Evolutionary conservation across 805 yeast species (phyloP), one percentile per base, ranked within the genome.

Genomic region (Kazachstania viticola): DNA sequence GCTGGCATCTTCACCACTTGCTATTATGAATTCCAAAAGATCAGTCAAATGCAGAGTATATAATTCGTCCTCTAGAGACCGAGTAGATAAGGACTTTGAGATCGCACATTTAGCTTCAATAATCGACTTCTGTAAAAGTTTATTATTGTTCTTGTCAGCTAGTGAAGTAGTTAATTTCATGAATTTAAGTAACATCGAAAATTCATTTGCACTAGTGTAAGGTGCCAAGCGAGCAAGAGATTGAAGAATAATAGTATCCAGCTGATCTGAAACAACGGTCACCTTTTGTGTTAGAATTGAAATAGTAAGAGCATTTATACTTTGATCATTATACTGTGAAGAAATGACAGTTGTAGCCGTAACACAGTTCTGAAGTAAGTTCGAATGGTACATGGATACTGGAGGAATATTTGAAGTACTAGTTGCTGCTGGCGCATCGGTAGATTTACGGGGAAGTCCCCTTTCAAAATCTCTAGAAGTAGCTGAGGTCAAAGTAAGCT

Each of bases 201-300:
- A 78, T 45, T 83, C 94, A 30, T 75, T 66, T 36, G 71, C 74
- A 4, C 76, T 69, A 37, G 79, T 67, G 28, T 55, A 63, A 2
- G 75, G 70, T 4, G 83, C 76, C 42, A 84, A 66, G 8, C 66
- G 63, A 1, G 78, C 69, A 25, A 82, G 61, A 0, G 85, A 87
- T 24, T 66, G 60, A 17, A 82, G 56, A 25, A 82, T 66, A 19
- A 68, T 51, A 2, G 61, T 57, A 25, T 79, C 80, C 28, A 75
- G 59, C 15, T 69, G 68, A 12, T 70, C 58, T 14, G 75, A 68
- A 14, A 62, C 60, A 6, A 54, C 56, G 31, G 52, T 63, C 4
- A 76, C 62, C 48, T 85, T 87, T 51, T 87, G 96, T 11, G 82
- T 73, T 35, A 91, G 64, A 24, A 91, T 75, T 0, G 95, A 78